Percentiles rank a stretch among this genome's conserved stretches.
Conservation (phyloP, 768 basidiomycete species). For the Lyophyllum shimeji region DNA sequence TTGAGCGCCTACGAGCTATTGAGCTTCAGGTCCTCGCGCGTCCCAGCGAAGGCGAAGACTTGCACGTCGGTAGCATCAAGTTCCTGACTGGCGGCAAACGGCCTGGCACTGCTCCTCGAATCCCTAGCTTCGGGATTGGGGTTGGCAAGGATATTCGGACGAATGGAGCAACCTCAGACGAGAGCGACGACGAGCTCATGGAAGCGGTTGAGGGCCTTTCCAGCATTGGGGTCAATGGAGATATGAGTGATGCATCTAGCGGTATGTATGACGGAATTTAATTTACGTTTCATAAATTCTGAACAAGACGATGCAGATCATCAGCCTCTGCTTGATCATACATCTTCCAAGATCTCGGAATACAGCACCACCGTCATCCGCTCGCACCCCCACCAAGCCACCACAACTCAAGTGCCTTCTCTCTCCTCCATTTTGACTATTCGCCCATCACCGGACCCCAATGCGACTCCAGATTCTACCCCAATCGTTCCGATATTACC, state of each 20-base stretch:
- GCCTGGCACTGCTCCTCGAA: constrained; percentile 61
- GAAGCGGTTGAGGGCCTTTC: constrained; percentile 58
- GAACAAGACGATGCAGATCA: constrained; percentile 36
- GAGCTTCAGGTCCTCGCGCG: constrained; percentile 81
- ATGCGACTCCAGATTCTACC: constrained; percentile 38
- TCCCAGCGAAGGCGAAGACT: constrained; percentile 61
- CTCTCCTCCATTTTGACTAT: constrained; percentile 77
- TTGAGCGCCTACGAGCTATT: constrained; percentile 76
- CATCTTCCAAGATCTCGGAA: constrained; percentile 40
- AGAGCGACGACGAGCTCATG: constrained; percentile 69
- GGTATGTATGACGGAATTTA: constrained; percentile 25
- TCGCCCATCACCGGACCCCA: constrained; percentile 53
- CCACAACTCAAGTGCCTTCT: constrained; percentile 45
- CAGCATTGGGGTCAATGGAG: constrained; percentile 47
- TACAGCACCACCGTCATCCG: constrained; percentile 75
- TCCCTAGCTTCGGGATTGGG: constrained; percentile 83
- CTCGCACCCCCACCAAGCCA: constrained; percentile 39
- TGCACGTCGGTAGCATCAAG: constrained; percentile 83
- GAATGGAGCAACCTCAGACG: constrained; percentile 43
- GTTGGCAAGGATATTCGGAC: constrained; percentile 59
- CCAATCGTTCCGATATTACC: constrained; percentile 31
- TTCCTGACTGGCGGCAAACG: constrained; percentile 73
- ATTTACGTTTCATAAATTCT: constrained; percentile 11
- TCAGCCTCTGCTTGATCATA: constrained; percentile 52
- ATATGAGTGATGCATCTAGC: constrained; percentile 43